Conservation (phyloP, 2,329 filamentous ascomycete genomes). For the Aspergillus fumigatus region DNA sequence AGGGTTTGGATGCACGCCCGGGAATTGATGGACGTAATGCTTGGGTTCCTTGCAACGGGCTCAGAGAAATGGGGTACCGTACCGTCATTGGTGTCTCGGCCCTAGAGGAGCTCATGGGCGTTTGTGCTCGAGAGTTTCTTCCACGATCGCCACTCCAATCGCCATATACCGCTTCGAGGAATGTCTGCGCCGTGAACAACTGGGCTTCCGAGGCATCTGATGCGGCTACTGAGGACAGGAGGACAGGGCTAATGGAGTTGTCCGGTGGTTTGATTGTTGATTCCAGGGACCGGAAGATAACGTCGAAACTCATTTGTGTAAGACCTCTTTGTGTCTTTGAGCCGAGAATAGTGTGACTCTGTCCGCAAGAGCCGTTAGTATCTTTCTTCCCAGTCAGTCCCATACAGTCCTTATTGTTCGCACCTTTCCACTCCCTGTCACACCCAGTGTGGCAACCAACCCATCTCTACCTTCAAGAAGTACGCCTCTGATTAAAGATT, state of each 20-base stretch:
- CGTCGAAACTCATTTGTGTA: slow-evolving; percentile 85
- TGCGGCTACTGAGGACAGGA: slow-evolving; percentile 68
- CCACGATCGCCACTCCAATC: slow-evolving; percentile 57
- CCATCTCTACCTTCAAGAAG: slow-evolving; percentile 82
- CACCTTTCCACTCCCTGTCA: slow-evolving; percentile 95
- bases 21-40: slow-evolving; percentile 12
- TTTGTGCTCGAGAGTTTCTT: slow-evolving; percentile 61
- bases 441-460: slow-evolving; percentile 82
- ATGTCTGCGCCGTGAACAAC: slow-evolving; percentile 67
- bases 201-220: slow-evolving; percentile 79
- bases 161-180: slow-evolving; percentile 72
- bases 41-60: slow-evolving; percentile 16
- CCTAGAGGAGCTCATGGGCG: slow-evolving; percentile 57
- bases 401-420: neutral
- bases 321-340: slow-evolving; percentile 81
- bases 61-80: slow-evolving; percentile 34
- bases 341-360: slow-evolving; percentile 95
- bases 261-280: slow-evolving; percentile 63
- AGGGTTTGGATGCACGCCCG: slow-evolving; percentile 10
- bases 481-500: slow-evolving; percentile 74
- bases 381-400: slow-evolving; percentile 6
- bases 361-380: slow-evolving; percentile 2
- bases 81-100: slow-evolving; percentile 43
- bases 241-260: slow-evolving; percentile 48
- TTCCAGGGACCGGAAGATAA: slow-evolving; percentile 78